Conservation (phyloP, 768 basidiomycete species). For the Hypsizygus marmoreus region DNA sequence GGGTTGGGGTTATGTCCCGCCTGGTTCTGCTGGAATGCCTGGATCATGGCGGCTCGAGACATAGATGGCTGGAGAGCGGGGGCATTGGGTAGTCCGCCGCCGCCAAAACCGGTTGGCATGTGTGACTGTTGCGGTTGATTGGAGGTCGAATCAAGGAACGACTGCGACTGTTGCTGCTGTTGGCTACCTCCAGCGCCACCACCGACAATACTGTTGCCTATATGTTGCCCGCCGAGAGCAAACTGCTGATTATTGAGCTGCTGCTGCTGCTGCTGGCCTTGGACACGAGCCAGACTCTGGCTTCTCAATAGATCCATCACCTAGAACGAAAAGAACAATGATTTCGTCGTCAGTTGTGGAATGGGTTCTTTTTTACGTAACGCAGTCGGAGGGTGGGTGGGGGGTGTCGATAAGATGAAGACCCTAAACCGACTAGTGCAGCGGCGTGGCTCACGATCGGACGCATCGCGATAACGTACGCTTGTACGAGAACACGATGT, state of each 20-base stretch:
- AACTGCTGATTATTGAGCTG: conserved; percentile 46
- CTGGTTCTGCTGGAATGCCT: conserved; percentile 33
- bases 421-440: conserved; percentile 1
- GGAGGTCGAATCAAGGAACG: conserved; percentile 36
- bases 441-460: conserved; percentile 12
- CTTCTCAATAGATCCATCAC: conserved; percentile 48
- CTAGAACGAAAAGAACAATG: conserved; percentile 29
- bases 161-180: conserved; percentile 25
- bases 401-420: conserved; percentile 21
- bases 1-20: conserved; percentile 23
- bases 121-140: conserved; percentile 37
- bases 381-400: conserved; percentile 15
- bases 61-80: conserved; percentile 24
- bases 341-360: conserved; percentile 18
- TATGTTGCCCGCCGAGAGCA: conserved; percentile 37
- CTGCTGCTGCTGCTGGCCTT: conserved; percentile 32
- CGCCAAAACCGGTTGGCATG: conserved; percentile 41
- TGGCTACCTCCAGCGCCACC: conserved; percentile 30
- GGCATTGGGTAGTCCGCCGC: conserved; percentile 35
- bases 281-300: conserved; percentile 41
- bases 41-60: conserved; percentile 40
- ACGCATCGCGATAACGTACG: conserved; percentile 12
- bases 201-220: conserved; percentile 30
- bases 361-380: conserved; percentile 22
- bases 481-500: conserved; percentile 11